These are phyloP conservation scores for Fraxinus paxiana DNA, from an alignment of 305 asterid genomes.

Conservation along the genomic window DNA sequence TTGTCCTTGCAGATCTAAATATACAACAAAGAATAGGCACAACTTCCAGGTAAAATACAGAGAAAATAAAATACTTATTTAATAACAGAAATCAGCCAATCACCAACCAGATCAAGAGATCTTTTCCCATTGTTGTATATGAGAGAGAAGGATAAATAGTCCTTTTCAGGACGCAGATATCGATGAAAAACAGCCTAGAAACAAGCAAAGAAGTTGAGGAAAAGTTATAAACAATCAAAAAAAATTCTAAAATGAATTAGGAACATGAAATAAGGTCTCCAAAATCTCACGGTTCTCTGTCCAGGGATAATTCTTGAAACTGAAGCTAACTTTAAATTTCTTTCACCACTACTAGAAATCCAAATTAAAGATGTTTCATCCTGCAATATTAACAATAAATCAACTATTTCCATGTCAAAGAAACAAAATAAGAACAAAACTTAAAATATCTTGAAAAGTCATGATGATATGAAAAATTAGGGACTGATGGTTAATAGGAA, in stretches of 20 bases:
- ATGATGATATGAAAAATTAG: neutral
- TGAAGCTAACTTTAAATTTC: conserved; percentile 71
- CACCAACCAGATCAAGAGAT: conserved; percentile 94
- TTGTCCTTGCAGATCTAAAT: conserved; percentile 87
- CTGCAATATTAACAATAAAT: conserved; percentile 35
- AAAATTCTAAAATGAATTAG: neutral
- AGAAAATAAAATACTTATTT: neutral
- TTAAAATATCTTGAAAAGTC: conserved; percentile 4
- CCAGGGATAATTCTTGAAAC: conserved; percentile 84
- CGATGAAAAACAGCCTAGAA: conserved; percentile 89
- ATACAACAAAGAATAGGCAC: conserved; percentile 10
- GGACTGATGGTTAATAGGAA: neutral
- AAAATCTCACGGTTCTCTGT: conserved; percentile 85
- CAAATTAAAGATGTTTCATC: conserved; percentile 78
- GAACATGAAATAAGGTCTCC: conserved; percentile 12
- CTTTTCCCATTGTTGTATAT: conserved; percentile 82
- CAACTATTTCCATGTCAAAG: conserved; percentile 13
- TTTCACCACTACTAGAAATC: conserved; percentile 86
- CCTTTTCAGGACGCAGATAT: conserved; percentile 84
- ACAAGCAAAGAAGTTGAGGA: neutral
- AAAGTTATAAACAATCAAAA: conserved; percentile 8
- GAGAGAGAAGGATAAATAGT: conserved; percentile 86
- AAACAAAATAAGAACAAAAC: conserved; percentile 4
- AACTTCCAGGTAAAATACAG: conserved; percentile 20
- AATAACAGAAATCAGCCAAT: conserved; percentile 10